Percentiles rank a stretch among this genome's conserved stretches.
phyloP scores from a whole-genome alignment of 345 rosid species.

The Eucalyptus melliodora region DNA sequence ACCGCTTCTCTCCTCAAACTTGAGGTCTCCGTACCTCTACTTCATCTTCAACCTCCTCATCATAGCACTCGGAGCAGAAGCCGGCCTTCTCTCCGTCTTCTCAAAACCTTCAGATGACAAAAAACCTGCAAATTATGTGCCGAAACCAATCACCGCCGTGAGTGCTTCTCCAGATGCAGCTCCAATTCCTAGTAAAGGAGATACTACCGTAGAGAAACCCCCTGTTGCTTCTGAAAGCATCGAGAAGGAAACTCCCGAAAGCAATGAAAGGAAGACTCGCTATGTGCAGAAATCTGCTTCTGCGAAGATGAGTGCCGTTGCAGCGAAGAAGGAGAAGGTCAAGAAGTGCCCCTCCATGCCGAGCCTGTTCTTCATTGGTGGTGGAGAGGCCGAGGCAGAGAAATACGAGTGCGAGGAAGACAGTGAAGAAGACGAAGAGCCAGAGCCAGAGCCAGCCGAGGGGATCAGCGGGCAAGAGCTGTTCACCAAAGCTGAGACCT shows the following conservation, averaged over 20 bases:
- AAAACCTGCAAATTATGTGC: not conserved
- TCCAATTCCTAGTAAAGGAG: not conserved
- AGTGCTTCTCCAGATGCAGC: not conserved
- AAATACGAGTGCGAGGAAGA: not conserved
- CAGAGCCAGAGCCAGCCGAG: conserved; percentile 8
- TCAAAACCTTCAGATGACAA: conserved; percentile 19
- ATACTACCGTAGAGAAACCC: not conserved
- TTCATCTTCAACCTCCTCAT: conserved; percentile 47
- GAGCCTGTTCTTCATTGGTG: conserved; percentile 51
- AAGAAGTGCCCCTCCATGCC: conserved; percentile 46
- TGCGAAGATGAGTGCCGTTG: conserved; percentile 5
- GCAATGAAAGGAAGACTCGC: not conserved
- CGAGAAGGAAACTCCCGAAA: not conserved
- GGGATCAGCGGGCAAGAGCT: conserved; percentile 39
- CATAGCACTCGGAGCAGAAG: conserved; percentile 50
- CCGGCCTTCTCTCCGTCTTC: conserved; percentile 38
- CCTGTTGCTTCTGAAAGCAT: not conserved
- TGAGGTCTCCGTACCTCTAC: conserved; percentile 43
- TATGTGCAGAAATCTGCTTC: conserved; percentile 19
- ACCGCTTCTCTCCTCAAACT: conserved; percentile 34
- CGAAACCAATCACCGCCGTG: not conserved
- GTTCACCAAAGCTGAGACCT: conserved; percentile 43
- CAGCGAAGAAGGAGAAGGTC: conserved; percentile 1
- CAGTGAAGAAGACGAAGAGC: conserved; percentile 1
- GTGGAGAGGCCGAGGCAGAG: conserved; percentile 15